Evolutionary conservation across 2,329 filamentous ascomycete species (phyloP).

Genomic region (Thelonectria discophora): DNA sequence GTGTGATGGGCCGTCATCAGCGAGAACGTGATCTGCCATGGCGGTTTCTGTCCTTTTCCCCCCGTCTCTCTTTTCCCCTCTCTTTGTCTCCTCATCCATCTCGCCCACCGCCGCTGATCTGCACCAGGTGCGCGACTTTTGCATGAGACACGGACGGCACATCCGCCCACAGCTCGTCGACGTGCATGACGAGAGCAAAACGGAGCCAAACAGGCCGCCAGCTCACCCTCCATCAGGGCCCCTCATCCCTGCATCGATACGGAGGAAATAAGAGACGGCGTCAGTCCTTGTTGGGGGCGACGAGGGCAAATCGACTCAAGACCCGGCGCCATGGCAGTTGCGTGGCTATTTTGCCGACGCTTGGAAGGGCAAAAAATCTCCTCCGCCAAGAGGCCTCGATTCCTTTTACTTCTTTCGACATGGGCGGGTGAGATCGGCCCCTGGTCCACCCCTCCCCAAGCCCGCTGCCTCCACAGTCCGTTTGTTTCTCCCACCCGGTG

Average conservation of each 20-base stretch:
- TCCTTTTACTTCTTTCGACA: constrained; percentile 6
- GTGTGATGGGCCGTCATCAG: too few species aligned
- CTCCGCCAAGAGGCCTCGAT: constrained; percentile 10
- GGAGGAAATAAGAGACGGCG: constrained; percentile 26
- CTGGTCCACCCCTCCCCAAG: constrained; percentile 9
- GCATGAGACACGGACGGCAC: neutral
- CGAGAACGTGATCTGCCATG: neutral
- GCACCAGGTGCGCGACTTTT: constrained; percentile 40
- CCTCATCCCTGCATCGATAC: constrained; percentile 18
- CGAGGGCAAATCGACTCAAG: constrained; percentile 31
- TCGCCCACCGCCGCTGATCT: constrained; percentile 11
- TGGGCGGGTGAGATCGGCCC: constrained; percentile 24
- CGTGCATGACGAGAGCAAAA: constrained; percentile 8
- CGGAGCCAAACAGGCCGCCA: constrained; percentile 36
- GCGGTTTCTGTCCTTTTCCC: too few species aligned
- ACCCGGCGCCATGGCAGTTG: constrained; percentile 22
- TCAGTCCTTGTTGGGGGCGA: constrained; percentile 17
- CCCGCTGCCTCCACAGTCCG: constrained; percentile 5
- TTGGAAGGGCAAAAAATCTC: neutral
- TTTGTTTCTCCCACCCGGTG: constrained; percentile 19
- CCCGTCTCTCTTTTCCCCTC: constrained; percentile 15
- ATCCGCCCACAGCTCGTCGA: constrained; percentile 8
- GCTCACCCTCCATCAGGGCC: constrained; percentile 28
- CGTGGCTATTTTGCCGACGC: constrained; percentile 7
- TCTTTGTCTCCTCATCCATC: constrained; percentile 21